phyloP scores from a whole-genome alignment of 805 yeast species.

The Lachancea waltii region DNA sequence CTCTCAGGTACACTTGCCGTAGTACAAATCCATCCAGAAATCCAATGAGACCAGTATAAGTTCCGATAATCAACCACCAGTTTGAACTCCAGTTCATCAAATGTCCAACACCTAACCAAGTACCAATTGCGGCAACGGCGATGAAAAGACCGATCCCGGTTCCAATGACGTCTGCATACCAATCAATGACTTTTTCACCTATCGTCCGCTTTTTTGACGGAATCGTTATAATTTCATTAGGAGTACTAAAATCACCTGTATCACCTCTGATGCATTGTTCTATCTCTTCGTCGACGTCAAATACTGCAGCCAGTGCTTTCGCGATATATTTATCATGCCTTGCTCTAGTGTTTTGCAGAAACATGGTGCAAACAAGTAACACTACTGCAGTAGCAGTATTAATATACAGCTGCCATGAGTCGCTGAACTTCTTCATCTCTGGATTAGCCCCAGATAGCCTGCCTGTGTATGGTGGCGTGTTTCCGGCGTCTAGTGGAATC shows the following conservation, averaged over 20 bases:
- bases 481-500: conserved; percentile 24
- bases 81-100: conserved; percentile 34
- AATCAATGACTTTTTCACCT: conserved; percentile 28
- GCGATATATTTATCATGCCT: conserved; percentile 33
- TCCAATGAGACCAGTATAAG: conserved; percentile 41
- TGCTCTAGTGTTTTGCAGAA: conserved; percentile 36
- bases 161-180: conserved; percentile 39
- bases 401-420: conserved; percentile 38
- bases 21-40: conserved; percentile 39
- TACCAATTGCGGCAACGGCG: conserved; percentile 30
- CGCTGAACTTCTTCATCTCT: conserved; percentile 24
- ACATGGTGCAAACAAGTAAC: conserved; percentile 32
- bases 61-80: conserved; percentile 44
- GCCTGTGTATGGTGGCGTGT: conserved; percentile 25
- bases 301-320: conserved; percentile 17
- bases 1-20: conserved; percentile 34
- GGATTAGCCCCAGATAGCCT: conserved; percentile 22
- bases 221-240: conserved; percentile 23
- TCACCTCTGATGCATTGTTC: conserved; percentile 24
- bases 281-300: conserved; percentile 27
- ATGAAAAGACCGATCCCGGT: conserved; percentile 37
- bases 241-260: conserved; percentile 18
- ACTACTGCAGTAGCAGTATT: conserved; percentile 39
- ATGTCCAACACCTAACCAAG: conserved; percentile 36
- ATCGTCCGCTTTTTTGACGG: conserved; percentile 14